Evolutionary conservation across 1,139 yeast species (phyloP), one percentile per base, ranked within the genome.

Genomic region (Meyerozyma carpophila): DNA sequence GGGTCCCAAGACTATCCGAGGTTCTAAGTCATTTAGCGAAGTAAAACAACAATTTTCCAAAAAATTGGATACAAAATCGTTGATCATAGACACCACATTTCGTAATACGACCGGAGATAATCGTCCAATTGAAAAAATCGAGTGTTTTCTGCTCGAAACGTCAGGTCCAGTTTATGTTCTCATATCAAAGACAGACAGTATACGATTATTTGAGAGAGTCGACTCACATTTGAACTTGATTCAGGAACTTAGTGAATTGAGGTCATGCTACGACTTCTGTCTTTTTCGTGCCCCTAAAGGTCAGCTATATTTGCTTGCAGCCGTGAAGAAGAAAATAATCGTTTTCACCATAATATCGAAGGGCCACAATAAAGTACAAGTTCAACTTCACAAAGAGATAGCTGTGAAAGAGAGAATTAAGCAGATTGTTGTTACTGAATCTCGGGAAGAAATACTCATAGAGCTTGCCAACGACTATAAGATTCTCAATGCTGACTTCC

Each of bases 141-240:
- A 41, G 49, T 6, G 41, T 63, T 10, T 55, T 61, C 9, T 42
- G 57, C 4, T 46, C 54, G 24, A 47, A 44, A 8, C 62, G 56
- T 36, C 44, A 45, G 26, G 58, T 54, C 45, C 55, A 65, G 57
- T 59, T 8, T 57, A 66, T 8, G 51, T 70, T 14, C 55, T 63
- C 4, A 53, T 69, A 13, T 57, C 63, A 8, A 57, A 57, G 4
- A 37, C 52, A 1, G 70, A 65, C 10, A 43, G 54, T 1, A 49
- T 69, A 4, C 55, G 59, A 32, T 55, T 70, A 3, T 64, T 57
- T 47, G 75, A 70, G 47, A 55, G 62, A 42, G 66, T 65, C 2
- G 74, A 74, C 0, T 51, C 56, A 20, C 70, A 67, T 45, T 53
- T 70, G 32, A 68, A 65, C 43, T 53, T 67, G 40, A 56, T 69